A percentile compares a stretch with the other conserved stretches of the same genome.
Conservation (phyloP, 768 basidiomycete species). For the Piloderma croceum region DNA sequence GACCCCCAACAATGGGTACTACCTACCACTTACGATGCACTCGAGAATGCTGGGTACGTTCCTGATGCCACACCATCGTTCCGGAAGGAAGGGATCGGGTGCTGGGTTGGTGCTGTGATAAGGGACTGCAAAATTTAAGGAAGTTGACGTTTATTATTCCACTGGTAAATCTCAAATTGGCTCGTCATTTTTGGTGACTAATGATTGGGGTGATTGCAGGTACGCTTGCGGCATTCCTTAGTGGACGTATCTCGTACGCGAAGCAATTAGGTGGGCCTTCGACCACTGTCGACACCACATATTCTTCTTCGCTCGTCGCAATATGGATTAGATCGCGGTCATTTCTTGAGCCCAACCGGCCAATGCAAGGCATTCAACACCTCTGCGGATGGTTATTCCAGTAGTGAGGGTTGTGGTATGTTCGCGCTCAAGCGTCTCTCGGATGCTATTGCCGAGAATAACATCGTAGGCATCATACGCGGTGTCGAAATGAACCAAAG, state of each 20-base stretch:
- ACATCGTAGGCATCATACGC: conserved; percentile 62
- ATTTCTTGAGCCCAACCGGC: conserved; percentile 62
- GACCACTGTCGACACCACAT: conserved; percentile 67
- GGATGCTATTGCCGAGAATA: conserved; percentile 59
- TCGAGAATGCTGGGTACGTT: conserved; percentile 68
- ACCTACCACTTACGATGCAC: conserved; percentile 58
- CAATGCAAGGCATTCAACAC: conserved; percentile 69
- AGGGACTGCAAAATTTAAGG: no score
- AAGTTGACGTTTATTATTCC: conserved; percentile 68
- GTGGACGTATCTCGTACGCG: conserved; percentile 66
- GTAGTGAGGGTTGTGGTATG: conserved; percentile 63
- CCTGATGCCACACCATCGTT: conserved; percentile 50
- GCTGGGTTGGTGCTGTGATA: conserved; percentile 65
- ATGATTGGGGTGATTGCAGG: no score
- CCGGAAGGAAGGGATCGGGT: conserved; percentile 51
- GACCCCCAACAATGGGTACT: conserved; percentile 72
- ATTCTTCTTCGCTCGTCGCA: conserved; percentile 65
- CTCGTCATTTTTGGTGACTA: no score
- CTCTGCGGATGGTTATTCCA: conserved; percentile 68
- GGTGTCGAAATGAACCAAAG: conserved; percentile 71
- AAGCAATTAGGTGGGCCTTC: conserved; percentile 68
- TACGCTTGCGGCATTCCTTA: conserved; percentile 62
- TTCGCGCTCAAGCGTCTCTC: conserved; percentile 67
- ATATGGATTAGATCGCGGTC: conserved; percentile 61
- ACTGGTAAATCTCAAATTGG: no score